Conservation (phyloP, 2,329 filamentous ascomycete genomes). For the Microsporum audouinii region DNA sequence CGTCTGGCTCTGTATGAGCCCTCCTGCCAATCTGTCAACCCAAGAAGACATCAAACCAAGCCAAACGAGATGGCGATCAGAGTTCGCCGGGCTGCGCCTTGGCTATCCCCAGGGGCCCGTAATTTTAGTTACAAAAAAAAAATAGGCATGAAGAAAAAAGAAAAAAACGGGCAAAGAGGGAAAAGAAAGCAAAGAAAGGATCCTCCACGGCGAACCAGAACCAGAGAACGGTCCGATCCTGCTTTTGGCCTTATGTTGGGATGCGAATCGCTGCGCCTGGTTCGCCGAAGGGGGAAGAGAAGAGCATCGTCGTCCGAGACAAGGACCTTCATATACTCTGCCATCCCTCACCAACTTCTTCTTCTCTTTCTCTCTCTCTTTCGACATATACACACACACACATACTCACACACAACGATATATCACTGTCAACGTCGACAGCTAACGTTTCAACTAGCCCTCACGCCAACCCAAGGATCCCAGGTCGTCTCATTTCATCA, state of each 20-base stretch:
- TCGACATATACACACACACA: neutral
- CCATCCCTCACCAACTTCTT: neutral
- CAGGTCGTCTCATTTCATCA: neutral
- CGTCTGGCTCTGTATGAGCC: neutral
- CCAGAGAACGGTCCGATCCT: conserved; percentile 2
- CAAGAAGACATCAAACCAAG: neutral
- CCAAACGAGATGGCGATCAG: conserved; percentile 2
- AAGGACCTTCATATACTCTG: conserved; percentile 1
- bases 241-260: neutral
- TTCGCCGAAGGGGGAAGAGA: neutral
- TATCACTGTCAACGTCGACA: neutral
- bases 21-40: neutral
- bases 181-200: neutral
- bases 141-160: neutral
- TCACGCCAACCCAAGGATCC: neutral
- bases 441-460: neutral
- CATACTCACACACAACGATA: neutral
- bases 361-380: neutral
- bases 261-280: neutral
- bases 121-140: conserved; percentile 2
- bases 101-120: neutral
- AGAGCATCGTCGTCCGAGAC: neutral
- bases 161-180: neutral
- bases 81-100: conserved; percentile 3
- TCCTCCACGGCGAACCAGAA: conserved; percentile 2